These are phyloP conservation scores for Kockovaella imperatae DNA, from an alignment of 768 basidiomycete genomes.

Conservation along the genomic window DNA sequence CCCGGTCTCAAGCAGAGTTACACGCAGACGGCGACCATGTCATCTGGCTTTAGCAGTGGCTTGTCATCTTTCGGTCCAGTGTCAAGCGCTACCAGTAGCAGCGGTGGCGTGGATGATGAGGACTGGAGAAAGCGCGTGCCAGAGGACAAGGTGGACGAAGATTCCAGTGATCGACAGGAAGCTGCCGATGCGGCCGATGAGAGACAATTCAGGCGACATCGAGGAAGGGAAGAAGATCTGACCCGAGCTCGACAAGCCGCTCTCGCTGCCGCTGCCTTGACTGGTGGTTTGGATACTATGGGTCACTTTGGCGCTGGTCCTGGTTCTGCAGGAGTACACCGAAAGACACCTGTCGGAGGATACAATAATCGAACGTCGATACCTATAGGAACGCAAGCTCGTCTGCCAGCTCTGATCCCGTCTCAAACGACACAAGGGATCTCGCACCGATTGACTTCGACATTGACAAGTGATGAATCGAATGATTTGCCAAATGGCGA, in stretches of 20 bases:
- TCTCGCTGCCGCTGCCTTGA: slow-evolving; percentile 33
- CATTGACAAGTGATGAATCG: too few relatives aligned
- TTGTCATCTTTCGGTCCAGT: slow-evolving; percentile 16
- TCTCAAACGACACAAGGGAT: too few relatives aligned
- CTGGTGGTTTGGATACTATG: slow-evolving; percentile 29
- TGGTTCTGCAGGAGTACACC: background rate
- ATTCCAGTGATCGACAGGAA: background rate
- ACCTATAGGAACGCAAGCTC: too few relatives aligned
- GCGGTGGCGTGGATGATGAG: slow-evolving; percentile 24
- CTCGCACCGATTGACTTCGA: too few relatives aligned
- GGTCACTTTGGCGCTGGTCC: slow-evolving; percentile 27
- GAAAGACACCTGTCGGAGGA: too few relatives aligned
- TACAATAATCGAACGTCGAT: too few relatives aligned
- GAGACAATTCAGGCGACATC: background rate
- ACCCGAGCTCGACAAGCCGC: slow-evolving; percentile 25
- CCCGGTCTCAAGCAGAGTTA: slow-evolving; percentile 54
- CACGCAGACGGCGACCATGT: slow-evolving; percentile 53
- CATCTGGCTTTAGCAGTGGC: slow-evolving; percentile 3
- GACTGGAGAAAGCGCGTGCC: slow-evolving; percentile 14
- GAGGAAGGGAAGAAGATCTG: slow-evolving; percentile 12
- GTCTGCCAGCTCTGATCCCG: too few relatives aligned
- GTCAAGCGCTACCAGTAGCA: slow-evolving; percentile 21
- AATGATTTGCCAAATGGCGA: too few relatives aligned
- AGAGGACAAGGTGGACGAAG: background rate
- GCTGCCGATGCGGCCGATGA: slow-evolving; percentile 3